Evolutionary conservation across 2,329 filamentous ascomycete species (phyloP).

Genomic region (Claviceps pazoutovae): DNA sequence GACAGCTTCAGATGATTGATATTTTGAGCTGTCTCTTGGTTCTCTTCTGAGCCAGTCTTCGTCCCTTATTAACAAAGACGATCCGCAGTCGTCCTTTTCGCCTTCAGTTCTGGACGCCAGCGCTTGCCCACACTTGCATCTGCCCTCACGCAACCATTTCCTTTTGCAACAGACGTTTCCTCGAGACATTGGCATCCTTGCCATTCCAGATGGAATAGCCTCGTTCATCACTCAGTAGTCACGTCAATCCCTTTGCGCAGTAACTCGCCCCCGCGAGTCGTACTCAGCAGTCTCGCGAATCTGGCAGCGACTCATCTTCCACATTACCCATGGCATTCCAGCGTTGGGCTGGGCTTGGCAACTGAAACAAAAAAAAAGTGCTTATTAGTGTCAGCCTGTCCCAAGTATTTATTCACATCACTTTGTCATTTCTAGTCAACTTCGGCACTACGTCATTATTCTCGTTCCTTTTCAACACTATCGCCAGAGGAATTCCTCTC

Average conservation of each 20-base stretch:
- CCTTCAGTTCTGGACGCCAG: not conserved
- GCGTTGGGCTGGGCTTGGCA: not conserved
- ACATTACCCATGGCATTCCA: slow-evolving; percentile 1
- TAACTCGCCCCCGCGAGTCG: not conserved
- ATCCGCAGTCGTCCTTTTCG: not conserved
- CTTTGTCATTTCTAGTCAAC: not conserved
- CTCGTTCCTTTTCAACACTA: not conserved
- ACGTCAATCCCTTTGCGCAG: not conserved
- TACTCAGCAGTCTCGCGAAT: not conserved
- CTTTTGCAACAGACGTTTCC: not conserved
- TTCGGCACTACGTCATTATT: not conserved
- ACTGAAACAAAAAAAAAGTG: not conserved
- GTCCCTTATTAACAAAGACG: not conserved
- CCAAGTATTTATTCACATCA: not conserved
- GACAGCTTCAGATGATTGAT: not conserved
- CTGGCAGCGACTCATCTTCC: not conserved
- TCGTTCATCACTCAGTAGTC: not conserved
- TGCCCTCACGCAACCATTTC: not conserved
- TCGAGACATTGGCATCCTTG: slow-evolving; percentile 2
- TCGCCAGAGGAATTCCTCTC: not conserved
- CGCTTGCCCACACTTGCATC: not conserved
- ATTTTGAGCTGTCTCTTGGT: not conserved
- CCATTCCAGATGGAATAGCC: not conserved
- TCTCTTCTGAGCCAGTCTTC: not conserved
- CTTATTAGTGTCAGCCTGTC: not conserved